Evolutionary conservation across 331 rosid species (phyloP), one percentile per base, ranked within the genome.

Genomic region (Malus hybrid): DNA sequence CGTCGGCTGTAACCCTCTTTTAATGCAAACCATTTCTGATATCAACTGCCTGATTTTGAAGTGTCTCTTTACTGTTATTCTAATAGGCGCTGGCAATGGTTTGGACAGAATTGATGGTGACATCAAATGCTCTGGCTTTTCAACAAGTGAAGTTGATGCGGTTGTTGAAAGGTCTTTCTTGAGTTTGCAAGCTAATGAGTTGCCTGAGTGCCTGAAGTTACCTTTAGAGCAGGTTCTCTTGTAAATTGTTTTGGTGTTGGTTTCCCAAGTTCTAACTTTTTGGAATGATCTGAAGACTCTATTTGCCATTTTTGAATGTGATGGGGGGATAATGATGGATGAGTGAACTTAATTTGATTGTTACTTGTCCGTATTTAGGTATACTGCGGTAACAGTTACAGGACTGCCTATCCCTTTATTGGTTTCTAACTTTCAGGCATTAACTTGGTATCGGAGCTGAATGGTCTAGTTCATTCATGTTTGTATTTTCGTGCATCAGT

Each of bases 211-310:
- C 78, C 73, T 64, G 32, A 75, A 76, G 66, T 73, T 83, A 67
- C 63, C 77, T 75, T 68, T 31, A 63, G 86, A 81, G 76, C 81
- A 57, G 88, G 97, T 91, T 83, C 70, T 48, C 75, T 55, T 44
- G 27, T 31, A 29, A 39, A 55, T 73, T 72, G 28, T 16, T 62
- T 36, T 70, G 65, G 10, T 39, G 14, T 22, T 8, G 42, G 62
- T 28, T 29, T 4, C 24, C 4, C 4, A 27, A 27, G 18, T 61
- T 8, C 19, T 19, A 27, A 39, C 12, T 12, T 27, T 61, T 27
- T 27, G 2, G 0, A 54, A 54, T n/a, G 54, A 56, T 71, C 32
- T 39, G 57, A n/a, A 11, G 8, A 6, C 7, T 31, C 4, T 52
- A 18, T 27, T 69, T 70, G 42, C 6, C 73, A 19, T 52, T 29